Conservation (phyloP, 1,139 yeast genomes). For the Blastobotrys persicus region DNA sequence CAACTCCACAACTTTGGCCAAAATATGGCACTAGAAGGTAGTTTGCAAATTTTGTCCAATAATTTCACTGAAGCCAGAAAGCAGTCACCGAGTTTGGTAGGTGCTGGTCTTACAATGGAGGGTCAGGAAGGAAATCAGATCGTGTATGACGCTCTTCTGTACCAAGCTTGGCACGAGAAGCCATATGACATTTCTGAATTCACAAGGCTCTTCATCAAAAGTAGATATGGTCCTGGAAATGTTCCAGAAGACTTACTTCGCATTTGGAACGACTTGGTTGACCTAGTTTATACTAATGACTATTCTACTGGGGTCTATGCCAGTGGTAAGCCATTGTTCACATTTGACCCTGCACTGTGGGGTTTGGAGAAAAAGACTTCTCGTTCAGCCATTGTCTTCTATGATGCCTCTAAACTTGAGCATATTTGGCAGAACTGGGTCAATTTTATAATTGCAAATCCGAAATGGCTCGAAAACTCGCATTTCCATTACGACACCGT, state of each 20-base stretch:
- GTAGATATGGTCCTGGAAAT: slow-evolving; percentile 17
- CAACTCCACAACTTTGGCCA: slow-evolving; percentile 23
- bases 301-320: slow-evolving; percentile 11
- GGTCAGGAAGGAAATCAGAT: slow-evolving; percentile 23
- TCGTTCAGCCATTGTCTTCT: slow-evolving; percentile 13
- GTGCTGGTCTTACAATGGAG: slow-evolving; percentile 23
- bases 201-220: slow-evolving; percentile 9
- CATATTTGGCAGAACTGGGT: slow-evolving; percentile 13
- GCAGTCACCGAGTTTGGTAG: slow-evolving; percentile 14
- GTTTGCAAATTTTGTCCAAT: slow-evolving; percentile 17
- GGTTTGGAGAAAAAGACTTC: slow-evolving; percentile 11
- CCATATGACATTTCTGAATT: slow-evolving; percentile 12
- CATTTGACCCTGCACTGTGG: slow-evolving; percentile 12
- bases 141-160: slow-evolving; percentile 17
- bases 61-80: slow-evolving; percentile 18
- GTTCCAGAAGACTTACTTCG: slow-evolving; percentile 8
- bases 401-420: slow-evolving; percentile 13
- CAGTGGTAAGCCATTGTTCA: slow-evolving; percentile 13
- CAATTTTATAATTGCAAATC: slow-evolving; percentile 1
- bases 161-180: slow-evolving; percentile 16
- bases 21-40: slow-evolving; percentile 23
- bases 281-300: slow-evolving; percentile 17
- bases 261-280: slow-evolving; percentile 15
- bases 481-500: slow-evolving; percentile 18
- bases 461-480: slow-evolving; percentile 9